These are phyloP conservation scores for Pinus albicaulis DNA, from an alignment of 75 land plant genomes.

Conservation along the genomic window DNA sequence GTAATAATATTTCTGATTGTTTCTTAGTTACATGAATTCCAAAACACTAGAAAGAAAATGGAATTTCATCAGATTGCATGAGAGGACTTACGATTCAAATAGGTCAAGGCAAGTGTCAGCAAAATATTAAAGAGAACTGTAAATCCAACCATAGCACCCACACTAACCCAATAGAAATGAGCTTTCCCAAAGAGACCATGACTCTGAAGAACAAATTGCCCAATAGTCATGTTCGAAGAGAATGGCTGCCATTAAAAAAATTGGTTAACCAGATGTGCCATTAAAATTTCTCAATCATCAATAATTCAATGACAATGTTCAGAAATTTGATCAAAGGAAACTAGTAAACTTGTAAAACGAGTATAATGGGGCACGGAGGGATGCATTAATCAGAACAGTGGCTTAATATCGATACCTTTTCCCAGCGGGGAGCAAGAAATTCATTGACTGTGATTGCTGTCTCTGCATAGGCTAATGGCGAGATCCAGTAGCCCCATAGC, in stretches of 20 bases:
- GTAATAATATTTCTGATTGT: neutral
- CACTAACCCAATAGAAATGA: slow-evolving; percentile 66
- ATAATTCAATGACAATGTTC: neutral
- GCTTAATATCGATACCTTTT: slow-evolving; percentile 13
- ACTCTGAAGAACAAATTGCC: slow-evolving; percentile 27
- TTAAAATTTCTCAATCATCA: neutral
- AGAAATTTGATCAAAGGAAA: neutral
- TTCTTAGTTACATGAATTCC: neutral
- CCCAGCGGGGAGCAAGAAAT: slow-evolving; percentile 51
- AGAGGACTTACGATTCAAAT: slow-evolving; percentile 44
- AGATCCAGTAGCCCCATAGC: slow-evolving; percentile 66
- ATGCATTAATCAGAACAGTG: neutral
- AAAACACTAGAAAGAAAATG: neutral
- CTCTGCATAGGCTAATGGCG: slow-evolving; percentile 51
- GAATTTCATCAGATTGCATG: neutral
- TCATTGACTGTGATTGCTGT: slow-evolving; percentile 49
- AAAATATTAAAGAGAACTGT: slow-evolving; percentile 56
- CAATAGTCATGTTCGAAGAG: slow-evolving; percentile 42
- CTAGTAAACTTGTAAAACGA: neutral
- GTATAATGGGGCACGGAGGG: too few relatives aligned
- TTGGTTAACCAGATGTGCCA: neutral
- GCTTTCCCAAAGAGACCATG: slow-evolving; percentile 37
- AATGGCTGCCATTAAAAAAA: slow-evolving; percentile 19
- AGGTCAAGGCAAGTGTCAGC: slow-evolving; percentile 61
- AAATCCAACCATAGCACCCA: slow-evolving; percentile 61